Evolutionary conservation across 306 rosid genomes (phyloP).

Genomic region (Carpinus viminea): DNA sequence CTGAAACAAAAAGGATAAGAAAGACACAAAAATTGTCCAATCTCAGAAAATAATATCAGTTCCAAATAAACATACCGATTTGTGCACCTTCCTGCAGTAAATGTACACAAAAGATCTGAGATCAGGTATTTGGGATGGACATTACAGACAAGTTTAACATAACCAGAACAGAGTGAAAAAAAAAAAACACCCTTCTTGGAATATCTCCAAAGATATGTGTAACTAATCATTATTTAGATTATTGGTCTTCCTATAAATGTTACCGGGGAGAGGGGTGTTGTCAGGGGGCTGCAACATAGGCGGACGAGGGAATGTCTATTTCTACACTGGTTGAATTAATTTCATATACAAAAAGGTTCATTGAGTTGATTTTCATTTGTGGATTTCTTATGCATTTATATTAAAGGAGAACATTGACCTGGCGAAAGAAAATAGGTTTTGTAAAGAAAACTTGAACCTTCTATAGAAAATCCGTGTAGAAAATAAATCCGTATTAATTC

Average conservation of each 20-base stretch:
- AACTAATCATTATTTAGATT: not conserved
- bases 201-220: not conserved
- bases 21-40: slow-evolving; percentile 48
- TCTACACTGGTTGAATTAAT: not conserved
- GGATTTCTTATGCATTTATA: not conserved
- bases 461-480: too few relatives aligned
- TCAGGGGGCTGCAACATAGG: too few relatives aligned
- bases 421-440: not conserved
- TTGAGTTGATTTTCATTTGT: not conserved
- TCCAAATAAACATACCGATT: slow-evolving; percentile 63
- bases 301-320: too few relatives aligned
- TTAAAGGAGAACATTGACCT: not conserved
- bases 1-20: slow-evolving; percentile 57
- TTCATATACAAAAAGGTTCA: not conserved
- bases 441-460: too few relatives aligned
- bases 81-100: slow-evolving; percentile 72
- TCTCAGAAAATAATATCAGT: slow-evolving; percentile 61
- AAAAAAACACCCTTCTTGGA: not conserved
- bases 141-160: slow-evolving; percentile 5
- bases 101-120: slow-evolving; percentile 52
- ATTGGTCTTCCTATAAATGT: too few relatives aligned
- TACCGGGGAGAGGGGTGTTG: too few relatives aligned
- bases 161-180: slow-evolving; percentile 21
- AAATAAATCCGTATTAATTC: too few relatives aligned
- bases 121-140: slow-evolving; percentile 26